Evolutionary conservation across 2,329 filamentous ascomycete genomes (phyloP).

Genomic region (Aschersonia sp.): DNA sequence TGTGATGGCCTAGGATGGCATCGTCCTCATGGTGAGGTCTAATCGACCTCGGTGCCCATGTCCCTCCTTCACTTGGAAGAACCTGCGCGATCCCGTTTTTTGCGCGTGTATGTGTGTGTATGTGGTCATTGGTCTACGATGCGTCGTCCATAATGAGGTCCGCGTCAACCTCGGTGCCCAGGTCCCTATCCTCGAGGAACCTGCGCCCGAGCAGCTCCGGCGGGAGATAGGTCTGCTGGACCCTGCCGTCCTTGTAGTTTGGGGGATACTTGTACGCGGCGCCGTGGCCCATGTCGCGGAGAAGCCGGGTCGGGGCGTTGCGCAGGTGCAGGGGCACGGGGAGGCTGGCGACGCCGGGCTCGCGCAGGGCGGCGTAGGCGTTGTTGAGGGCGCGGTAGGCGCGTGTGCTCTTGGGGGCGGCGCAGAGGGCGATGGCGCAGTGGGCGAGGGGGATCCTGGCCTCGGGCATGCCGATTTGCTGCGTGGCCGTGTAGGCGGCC

Average conservation of each 20-base stretch:
- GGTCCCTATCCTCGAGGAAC: conserved; percentile 68
- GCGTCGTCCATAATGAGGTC: conserved; percentile 34
- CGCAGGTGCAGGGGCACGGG: conserved; percentile 78
- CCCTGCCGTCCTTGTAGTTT: conserved; percentile 68
- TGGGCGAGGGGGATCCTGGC: conserved; percentile 87
- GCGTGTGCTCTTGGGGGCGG: conserved; percentile 76
- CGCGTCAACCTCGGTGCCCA: conserved; percentile 67
- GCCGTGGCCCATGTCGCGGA: conserved; percentile 87
- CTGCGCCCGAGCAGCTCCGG: conserved; percentile 52
- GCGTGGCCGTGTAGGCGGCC: conserved; percentile 70
- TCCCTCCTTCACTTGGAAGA: too few relatives aligned
- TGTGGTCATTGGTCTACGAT: not conserved
- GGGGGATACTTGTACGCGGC: conserved; percentile 95
- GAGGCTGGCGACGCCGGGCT: conserved; percentile 69
- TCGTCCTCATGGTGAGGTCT: too few relatives aligned
- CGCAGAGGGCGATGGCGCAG: conserved; percentile 63
- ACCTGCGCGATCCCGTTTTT: not conserved
- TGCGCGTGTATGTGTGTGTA: not conserved
- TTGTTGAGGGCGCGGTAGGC: conserved; percentile 74
- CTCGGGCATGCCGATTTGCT: conserved; percentile 92
- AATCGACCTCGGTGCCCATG: too few relatives aligned
- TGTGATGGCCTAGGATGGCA: too few relatives aligned
- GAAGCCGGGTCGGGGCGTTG: conserved; percentile 82
- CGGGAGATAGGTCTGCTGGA: conserved; percentile 84
- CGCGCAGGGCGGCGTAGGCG: conserved; percentile 62